Evolutionary conservation across 1,139 yeast species (phyloP).

Genomic region (Yarrowia galli): DNA sequence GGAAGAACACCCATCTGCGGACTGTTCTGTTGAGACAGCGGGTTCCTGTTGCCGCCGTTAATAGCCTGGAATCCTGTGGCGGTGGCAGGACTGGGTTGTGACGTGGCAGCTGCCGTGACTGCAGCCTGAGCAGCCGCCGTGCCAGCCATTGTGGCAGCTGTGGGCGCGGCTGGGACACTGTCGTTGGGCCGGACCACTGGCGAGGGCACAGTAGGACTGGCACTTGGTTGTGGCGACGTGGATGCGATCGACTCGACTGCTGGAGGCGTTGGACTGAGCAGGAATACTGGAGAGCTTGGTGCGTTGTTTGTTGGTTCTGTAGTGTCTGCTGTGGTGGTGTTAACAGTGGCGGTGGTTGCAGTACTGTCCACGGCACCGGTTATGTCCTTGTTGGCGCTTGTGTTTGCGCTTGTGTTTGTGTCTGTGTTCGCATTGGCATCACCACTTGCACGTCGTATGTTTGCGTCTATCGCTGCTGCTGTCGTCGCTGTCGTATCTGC

Average conservation of each 20-base stretch:
- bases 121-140: background rate
- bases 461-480: too few relatives aligned
- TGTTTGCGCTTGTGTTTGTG: too few relatives aligned
- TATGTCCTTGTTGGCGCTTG: too few relatives aligned
- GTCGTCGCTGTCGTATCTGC: background rate
- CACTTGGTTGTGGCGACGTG: background rate
- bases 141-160: background rate
- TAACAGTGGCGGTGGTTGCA: too few relatives aligned
- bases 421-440: too few relatives aligned
- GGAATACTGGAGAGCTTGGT: background rate
- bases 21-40: background rate
- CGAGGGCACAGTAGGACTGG: background rate
- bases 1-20: too few relatives aligned
- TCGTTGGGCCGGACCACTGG: background rate
- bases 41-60: background rate
- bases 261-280: slow-evolving; percentile 9
- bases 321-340: background rate
- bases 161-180: background rate
- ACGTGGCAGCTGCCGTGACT: background rate
- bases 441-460: too few relatives aligned
- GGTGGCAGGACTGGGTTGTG: background rate
- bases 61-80: background rate
- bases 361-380: too few relatives aligned
- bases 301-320: background rate
- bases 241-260: background rate